Conservation (phyloP, 179 eudicot genomes). For the Camellia oleifera region DNA sequence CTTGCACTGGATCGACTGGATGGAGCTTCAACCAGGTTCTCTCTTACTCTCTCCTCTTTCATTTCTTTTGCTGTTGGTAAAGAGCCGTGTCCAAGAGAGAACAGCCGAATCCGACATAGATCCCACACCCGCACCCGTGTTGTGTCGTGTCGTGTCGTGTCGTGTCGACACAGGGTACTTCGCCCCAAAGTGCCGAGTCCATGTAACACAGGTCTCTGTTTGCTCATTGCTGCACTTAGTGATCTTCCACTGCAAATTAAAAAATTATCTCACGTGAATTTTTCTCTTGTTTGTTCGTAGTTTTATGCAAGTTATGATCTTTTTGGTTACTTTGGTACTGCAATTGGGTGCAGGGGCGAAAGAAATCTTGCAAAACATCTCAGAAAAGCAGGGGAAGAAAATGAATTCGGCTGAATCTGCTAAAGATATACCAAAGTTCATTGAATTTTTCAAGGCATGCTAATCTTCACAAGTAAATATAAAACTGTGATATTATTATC, state of each 20-base stretch:
- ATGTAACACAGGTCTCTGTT: neutral
- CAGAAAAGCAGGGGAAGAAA: conserved; percentile 90
- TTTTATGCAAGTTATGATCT: conserved; percentile 1
- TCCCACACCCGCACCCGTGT: no score
- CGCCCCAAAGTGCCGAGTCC: no score
- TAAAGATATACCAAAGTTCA: conserved; percentile 72
- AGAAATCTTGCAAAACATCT: conserved; percentile 76
- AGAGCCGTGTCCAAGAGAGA: no score
- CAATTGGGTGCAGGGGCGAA: conserved; percentile 71
- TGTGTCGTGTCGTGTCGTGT: no score
- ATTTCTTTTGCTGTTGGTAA: no score
- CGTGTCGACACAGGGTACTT: no score
- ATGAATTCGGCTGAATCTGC: conserved; percentile 78
- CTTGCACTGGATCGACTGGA: no score
- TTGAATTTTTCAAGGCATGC: conserved; percentile 60
- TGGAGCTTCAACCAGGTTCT: no score
- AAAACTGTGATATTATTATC: no score
- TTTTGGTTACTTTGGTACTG: conserved; percentile 1
- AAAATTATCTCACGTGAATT: neutral
- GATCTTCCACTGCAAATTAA: neutral
- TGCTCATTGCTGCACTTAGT: neutral
- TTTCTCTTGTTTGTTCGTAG: conserved; percentile 3
- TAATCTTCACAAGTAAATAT: neutral
- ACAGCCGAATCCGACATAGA: no score
- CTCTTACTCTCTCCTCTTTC: no score